Conservation (phyloP, 1,284 basidiomycete genomes). For the Cutaneotrichosporon cyanovorans region DNA sequence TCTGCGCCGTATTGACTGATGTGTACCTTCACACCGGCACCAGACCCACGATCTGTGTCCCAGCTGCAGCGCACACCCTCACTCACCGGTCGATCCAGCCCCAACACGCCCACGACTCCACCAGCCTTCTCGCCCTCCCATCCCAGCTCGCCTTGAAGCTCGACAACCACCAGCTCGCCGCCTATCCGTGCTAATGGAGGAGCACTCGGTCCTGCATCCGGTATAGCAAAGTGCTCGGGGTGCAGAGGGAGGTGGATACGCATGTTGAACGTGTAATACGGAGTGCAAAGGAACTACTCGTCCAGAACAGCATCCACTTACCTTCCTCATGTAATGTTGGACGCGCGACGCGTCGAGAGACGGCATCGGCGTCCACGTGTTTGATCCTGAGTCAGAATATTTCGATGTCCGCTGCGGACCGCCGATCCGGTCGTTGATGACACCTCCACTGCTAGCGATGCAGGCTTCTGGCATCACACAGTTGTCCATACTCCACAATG, state of each 20-base stretch:
- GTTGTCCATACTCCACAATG: conserved; percentile 11
- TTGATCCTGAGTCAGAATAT: background rate
- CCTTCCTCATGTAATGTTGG: too few species aligned
- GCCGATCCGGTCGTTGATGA: too few species aligned
- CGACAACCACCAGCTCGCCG: conserved; percentile 38
- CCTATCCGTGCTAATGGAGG: conserved; percentile 39
- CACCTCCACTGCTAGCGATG: too few species aligned
- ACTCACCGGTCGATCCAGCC: conserved; percentile 42
- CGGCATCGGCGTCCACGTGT: background rate
- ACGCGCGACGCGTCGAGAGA: background rate
- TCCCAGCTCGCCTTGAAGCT: conserved; percentile 48
- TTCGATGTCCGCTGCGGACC: too few species aligned
- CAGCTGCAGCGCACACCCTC: background rate
- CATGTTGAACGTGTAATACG: too few species aligned
- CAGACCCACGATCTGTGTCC: too few species aligned
- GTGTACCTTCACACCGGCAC: too few species aligned
- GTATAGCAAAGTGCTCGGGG: conserved; percentile 26
- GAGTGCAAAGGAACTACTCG: too few species aligned
- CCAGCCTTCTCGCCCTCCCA: conserved; percentile 48
- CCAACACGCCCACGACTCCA: conserved; percentile 41
- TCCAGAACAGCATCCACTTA: too few species aligned
- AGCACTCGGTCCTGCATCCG: conserved; percentile 11
- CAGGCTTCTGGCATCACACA: background rate
- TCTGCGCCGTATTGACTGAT: too few species aligned
- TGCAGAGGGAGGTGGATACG: conserved; percentile 43